Conservation (phyloP, 768 basidiomycete genomes). For the Heimioporus sp. region DNA sequence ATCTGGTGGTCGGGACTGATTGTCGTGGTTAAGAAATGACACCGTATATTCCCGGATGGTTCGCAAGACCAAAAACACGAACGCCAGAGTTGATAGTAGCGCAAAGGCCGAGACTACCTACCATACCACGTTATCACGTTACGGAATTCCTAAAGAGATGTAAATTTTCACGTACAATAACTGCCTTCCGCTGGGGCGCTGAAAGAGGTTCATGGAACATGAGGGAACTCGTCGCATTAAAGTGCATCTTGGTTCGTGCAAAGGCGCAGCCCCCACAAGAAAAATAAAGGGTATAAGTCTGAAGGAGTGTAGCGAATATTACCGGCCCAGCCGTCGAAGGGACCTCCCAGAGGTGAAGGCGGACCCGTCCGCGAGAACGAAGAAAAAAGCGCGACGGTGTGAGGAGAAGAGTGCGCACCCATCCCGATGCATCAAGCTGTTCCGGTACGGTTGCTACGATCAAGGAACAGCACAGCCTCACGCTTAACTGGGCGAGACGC, state of each 20-base stretch:
- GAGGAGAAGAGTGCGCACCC: conserved; percentile 8
- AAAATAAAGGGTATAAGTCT: not conserved
- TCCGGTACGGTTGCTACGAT: conserved; percentile 10
- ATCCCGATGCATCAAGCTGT: not conserved
- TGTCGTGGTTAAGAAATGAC: conserved; percentile 27
- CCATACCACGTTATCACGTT: not conserved
- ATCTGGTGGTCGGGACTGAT: conserved; percentile 35
- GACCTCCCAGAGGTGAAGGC: conserved; percentile 31
- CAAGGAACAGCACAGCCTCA: conserved; percentile 13
- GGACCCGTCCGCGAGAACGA: conserved; percentile 34
- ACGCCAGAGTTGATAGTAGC: conserved; percentile 49
- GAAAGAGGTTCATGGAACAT: conserved; percentile 10
- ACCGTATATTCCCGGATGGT: conserved; percentile 45
- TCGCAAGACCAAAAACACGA: conserved; percentile 49
- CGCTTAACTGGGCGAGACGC: no score
- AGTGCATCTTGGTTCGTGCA: conserved; percentile 1
- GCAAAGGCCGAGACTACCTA: conserved; percentile 53
- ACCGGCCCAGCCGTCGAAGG: conserved; percentile 24
- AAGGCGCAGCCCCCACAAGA: not conserved
- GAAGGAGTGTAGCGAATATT: not conserved
- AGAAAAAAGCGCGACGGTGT: conserved; percentile 20
- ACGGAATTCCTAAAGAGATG: not conserved
- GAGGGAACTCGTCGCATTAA: conserved; percentile 2
- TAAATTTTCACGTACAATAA: conserved; percentile 17
- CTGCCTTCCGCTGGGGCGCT: conserved; percentile 10